These are phyloP conservation scores for Exophiala viscosa DNA, from an alignment of 2,329 filamentous ascomycete genomes.

Conservation along the genomic window DNA sequence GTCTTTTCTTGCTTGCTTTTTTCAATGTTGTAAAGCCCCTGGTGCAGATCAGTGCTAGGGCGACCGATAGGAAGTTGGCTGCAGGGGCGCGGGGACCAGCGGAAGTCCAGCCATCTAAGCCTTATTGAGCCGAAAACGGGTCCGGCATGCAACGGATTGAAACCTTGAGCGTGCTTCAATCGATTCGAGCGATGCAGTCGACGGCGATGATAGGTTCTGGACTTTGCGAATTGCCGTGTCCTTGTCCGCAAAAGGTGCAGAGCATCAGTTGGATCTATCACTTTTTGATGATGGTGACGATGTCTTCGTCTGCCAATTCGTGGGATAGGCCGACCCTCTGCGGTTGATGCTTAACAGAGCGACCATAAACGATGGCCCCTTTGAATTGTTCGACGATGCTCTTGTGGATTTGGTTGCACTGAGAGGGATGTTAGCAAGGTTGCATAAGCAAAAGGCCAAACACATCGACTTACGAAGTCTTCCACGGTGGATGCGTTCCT, in stretches of 20 bases:
- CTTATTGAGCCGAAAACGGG: conserved; percentile 13
- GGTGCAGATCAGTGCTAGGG: conserved; percentile 6
- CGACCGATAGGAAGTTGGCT: conserved; percentile 3
- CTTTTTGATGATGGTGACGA: conserved; percentile 48
- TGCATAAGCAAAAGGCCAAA: conserved; percentile 29
- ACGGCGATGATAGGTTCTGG: conserved; percentile 1
- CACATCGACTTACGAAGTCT: conserved; percentile 76
- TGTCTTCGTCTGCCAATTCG: conserved; percentile 93
- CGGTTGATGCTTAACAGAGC: conserved; percentile 97
- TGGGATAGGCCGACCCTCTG: conserved; percentile 89
- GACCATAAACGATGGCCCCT: conserved; percentile 91
- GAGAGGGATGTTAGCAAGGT: conserved; percentile 15
- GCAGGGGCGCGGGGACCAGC: conserved; percentile 16
- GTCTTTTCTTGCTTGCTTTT: conserved; percentile 6
- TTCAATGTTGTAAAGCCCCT: not conserved
- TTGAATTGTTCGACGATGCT: conserved; percentile 96
- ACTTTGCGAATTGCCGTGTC: not conserved
- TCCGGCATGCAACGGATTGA: conserved; percentile 4
- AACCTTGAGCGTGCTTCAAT: conserved; percentile 13
- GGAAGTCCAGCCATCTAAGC: conserved; percentile 18
- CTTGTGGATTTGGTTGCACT: conserved; percentile 97
- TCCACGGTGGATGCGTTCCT: conserved; percentile 82
- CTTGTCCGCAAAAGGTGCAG: too few relatives aligned
- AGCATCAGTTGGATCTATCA: conserved; percentile 17
- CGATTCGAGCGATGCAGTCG: not conserved